Evolutionary conservation across 805 yeast genomes (phyloP).

Genomic region (Candida tallmaniae): DNA sequence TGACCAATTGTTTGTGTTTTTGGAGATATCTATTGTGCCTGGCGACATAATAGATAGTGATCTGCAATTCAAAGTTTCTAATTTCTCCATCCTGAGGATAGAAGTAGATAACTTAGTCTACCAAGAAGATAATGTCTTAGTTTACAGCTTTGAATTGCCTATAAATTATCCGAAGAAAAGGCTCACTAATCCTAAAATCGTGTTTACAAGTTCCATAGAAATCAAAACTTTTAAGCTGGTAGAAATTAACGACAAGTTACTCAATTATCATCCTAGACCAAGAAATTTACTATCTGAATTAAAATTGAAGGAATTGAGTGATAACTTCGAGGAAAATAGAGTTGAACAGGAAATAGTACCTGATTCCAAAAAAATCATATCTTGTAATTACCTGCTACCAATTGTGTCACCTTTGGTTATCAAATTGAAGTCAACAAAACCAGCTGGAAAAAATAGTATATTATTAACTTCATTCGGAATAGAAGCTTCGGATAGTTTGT

Average conservation of each 20-base stretch:
- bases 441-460: constrained; percentile 43
- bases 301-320: too few species aligned
- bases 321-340: too few species aligned
- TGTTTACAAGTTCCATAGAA: constrained; percentile 15
- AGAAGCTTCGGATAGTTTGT: constrained; percentile 41
- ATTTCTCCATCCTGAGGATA: background rate
- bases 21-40: constrained; percentile 10
- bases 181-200: constrained; percentile 21
- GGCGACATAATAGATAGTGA: constrained; percentile 11
- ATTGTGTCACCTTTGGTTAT: constrained; percentile 39
- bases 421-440: constrained; percentile 42
- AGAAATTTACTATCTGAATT: constrained; percentile 6
- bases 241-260: background rate
- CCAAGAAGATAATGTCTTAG: background rate
- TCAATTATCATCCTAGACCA: constrained; percentile 4
- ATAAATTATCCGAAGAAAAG: constrained; percentile 29
- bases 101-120: background rate
- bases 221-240: constrained; percentile 7
- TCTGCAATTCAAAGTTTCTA: constrained; percentile 1
- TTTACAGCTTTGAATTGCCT: constrained; percentile 29
- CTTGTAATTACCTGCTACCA: constrained; percentile 15
- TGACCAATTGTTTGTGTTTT: background rate
- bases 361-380: background rate
- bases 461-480: constrained; percentile 46
- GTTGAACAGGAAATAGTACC: background rate